Percentiles rank a stretch among this genome's conserved stretches.
Evolutionary conservation across 805 yeast species (phyloP).

Genomic region (Suhomyces emberorum): DNA sequence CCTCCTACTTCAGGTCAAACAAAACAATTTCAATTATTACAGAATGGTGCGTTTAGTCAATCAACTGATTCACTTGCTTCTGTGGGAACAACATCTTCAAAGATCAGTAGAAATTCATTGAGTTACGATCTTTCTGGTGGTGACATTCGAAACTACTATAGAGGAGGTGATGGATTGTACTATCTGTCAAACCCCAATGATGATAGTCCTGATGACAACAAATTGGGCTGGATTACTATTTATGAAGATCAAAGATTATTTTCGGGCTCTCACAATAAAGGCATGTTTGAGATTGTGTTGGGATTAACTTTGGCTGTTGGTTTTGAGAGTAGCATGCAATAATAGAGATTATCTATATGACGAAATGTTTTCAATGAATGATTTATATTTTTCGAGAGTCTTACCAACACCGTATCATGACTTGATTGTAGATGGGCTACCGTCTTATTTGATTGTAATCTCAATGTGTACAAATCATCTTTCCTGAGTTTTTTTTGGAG

Average conservation of each 20-base stretch:
- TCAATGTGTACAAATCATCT: too few species aligned
- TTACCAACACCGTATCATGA: too few species aligned
- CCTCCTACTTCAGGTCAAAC: neutral
- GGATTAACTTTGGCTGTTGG: slow-evolving; percentile 56
- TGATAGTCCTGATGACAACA: slow-evolving; percentile 58
- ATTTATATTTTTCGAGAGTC: too few species aligned
- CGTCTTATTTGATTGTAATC: too few species aligned
- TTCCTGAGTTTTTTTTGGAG: too few species aligned
- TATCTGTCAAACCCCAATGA: slow-evolving; percentile 47
- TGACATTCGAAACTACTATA: slow-evolving; percentile 30
- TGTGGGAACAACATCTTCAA: slow-evolving; percentile 5
- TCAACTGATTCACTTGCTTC: neutral
- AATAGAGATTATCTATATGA: too few species aligned
- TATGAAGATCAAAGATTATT: slow-evolving; percentile 42
- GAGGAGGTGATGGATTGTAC: slow-evolving; percentile 56
- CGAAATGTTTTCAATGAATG: too few species aligned
- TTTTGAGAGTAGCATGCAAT: slow-evolving; percentile 24
- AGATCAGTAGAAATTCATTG: slow-evolving; percentile 8
- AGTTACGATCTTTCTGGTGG: slow-evolving; percentile 23
- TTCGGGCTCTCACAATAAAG: slow-evolving; percentile 23
- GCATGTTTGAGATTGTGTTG: slow-evolving; percentile 53
- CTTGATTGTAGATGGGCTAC: too few species aligned
- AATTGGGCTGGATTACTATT: slow-evolving; percentile 64
- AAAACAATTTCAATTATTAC: slow-evolving; percentile 1
- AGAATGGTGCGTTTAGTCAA: neutral